Evolutionary conservation across 2,329 filamentous ascomycete species (phyloP), one percentile per base, ranked within the genome.

Genomic region (Xylariaceae sp.): DNA sequence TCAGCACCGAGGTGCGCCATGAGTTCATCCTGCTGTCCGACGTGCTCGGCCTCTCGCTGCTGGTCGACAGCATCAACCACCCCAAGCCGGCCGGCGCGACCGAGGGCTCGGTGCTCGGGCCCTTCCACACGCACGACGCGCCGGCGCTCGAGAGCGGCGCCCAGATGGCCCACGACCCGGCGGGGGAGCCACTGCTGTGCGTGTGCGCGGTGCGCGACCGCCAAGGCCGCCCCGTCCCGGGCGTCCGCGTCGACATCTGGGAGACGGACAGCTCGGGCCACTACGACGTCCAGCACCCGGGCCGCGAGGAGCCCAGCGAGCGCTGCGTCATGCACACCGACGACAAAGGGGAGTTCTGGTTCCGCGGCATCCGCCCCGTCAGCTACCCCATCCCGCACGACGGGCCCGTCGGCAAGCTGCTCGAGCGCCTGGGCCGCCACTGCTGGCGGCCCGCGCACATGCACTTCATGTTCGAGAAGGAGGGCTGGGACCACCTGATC

Each of bases 391-490:
- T 93, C 49, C 85, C 86, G 2, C 70, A 85, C 48, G 86, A 94
- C 58, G 85, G 84, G 7, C 87, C 88, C 0, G 86, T 94, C 1
- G 88, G 85, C 1, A 75, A 77, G 58, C 55, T 92, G 45, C 60
- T 92, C 47, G 61, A 65, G 53, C 57, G 63, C 49, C 54, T 92
- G 48, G 68, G 72, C n/a, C 65, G 86, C n/a, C 86, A 92, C 61
- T 77, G 77, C 36, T 89, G 77, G 64, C 64, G 86, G 33, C 86
- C 85, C 1, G 75, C 78, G 14, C 85, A 92, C 57, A 74, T 90
- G 68, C 85, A 92, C 58, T 92, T 92, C 50, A 92, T 93, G 83
- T 88, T 94, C 61, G 76, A 80, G 53, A 88, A 86, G 65, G 58
- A 68, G 21, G 83, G 83, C 0, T 88, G 75, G 63, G 86, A 94